A percentile compares a stretch with the other conserved stretches of the same genome.
Evolutionary conservation across 495 filamentous ascomycete species (phyloP).

Genomic region (Pyronema domesticum): DNA sequence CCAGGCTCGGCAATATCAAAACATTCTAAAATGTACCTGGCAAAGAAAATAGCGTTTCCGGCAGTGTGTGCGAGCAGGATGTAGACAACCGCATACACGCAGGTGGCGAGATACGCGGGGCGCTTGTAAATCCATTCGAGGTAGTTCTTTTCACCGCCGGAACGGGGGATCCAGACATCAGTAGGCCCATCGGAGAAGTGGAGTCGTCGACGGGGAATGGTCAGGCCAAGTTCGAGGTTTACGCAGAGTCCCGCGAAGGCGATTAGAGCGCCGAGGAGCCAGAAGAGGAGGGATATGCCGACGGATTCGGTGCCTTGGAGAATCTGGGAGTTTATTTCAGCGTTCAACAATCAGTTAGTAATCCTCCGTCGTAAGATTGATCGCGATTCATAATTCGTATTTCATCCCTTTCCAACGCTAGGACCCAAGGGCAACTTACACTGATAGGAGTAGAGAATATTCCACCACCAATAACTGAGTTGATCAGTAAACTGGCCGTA

Average conservation of each 20-base stretch:
- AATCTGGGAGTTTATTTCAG: too few species aligned
- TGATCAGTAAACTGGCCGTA: too few species aligned
- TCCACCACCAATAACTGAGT: too few species aligned
- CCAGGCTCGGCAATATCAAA: slow-evolving; percentile 9
- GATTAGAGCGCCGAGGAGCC: slow-evolving; percentile 28
- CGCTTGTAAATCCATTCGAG: slow-evolving; percentile 30
- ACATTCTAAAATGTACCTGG: slow-evolving; percentile 25
- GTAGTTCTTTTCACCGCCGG: slow-evolving; percentile 37
- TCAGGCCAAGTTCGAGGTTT: slow-evolving; percentile 32
- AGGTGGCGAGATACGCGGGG: slow-evolving; percentile 28
- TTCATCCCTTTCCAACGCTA: too few species aligned
- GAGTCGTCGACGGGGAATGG: slow-evolving; percentile 28
- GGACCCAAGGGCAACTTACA: too few species aligned
- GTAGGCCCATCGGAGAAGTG: slow-evolving; percentile 14
- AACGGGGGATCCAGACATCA: slow-evolving; percentile 28
- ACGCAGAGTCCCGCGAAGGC: slow-evolving; percentile 30
- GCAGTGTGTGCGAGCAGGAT: slow-evolving; percentile 35
- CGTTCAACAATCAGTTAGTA: too few species aligned
- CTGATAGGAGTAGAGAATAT: too few species aligned
- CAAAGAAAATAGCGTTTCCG: slow-evolving; percentile 33
- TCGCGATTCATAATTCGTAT: too few species aligned
- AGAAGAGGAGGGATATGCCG: slow-evolving; percentile 28
- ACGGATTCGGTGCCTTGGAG: slow-evolving; percentile 33
- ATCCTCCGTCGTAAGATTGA: too few species aligned
- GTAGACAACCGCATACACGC: slow-evolving; percentile 32